Percentiles rank a stretch among this genome's conserved stretches.
These are phyloP conservation scores for Dicorynia guianensis DNA, from an alignment of 306 rosid species.

Conservation along the genomic window DNA sequence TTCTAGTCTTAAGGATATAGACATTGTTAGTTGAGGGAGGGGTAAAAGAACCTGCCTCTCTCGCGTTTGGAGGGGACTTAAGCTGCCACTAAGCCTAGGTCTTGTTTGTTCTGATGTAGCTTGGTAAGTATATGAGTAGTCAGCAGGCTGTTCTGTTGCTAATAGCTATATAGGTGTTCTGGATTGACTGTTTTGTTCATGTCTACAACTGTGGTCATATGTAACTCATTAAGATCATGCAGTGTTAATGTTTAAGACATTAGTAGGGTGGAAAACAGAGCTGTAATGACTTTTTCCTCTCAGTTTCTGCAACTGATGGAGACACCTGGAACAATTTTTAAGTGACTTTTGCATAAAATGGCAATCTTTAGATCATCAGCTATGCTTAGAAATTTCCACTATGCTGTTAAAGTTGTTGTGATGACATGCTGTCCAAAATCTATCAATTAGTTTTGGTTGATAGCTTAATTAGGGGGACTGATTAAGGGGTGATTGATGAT, in stretches of 20 bases:
- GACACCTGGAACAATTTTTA: neutral
- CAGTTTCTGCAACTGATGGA: neutral
- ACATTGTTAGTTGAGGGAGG: no score
- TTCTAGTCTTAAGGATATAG: no score
- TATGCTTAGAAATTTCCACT: neutral
- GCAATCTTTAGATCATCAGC: neutral
- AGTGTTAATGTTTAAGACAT: neutral
- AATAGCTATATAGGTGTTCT: neutral
- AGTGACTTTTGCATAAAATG: neutral
- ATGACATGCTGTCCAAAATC: neutral
- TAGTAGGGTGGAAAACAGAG: neutral
- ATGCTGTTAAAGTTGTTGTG: neutral
- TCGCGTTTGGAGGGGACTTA: no score
- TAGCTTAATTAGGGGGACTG: no score
- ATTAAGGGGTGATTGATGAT: neutral
- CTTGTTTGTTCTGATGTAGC: neutral
- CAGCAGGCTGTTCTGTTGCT: neutral
- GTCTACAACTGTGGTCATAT: slow-evolving; percentile 4
- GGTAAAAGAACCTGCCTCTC: no score
- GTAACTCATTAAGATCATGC: neutral
- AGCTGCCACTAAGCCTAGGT: no score
- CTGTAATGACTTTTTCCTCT: neutral
- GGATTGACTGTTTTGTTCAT: slow-evolving; percentile 5
- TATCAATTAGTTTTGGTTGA: neutral
- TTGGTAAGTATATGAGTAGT: slow-evolving; percentile 8